These are phyloP conservation scores for Allium fistulosum DNA, from an alignment of 106 monocot species.

Conservation along the genomic window DNA sequence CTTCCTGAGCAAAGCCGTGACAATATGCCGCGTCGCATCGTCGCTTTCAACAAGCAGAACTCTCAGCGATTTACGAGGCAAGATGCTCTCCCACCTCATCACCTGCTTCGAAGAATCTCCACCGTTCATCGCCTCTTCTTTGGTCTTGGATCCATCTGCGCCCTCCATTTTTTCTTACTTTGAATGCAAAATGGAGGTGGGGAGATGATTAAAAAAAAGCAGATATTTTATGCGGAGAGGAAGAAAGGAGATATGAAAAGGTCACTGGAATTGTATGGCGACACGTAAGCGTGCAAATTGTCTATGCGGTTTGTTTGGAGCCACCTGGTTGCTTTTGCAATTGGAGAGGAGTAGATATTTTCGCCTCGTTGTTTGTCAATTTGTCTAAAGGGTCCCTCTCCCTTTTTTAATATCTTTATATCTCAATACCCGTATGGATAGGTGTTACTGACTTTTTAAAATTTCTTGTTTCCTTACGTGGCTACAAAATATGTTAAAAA, in stretches of 20 bases:
- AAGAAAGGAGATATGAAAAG: background rate
- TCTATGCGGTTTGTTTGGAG: no score
- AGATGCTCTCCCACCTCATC: conserved; percentile 46
- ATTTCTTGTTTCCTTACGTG: no score
- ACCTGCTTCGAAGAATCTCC: conserved; percentile 4
- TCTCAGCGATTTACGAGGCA: conserved; percentile 36
- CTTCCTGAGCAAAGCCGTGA: conserved; percentile 53
- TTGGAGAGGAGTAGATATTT: no score
- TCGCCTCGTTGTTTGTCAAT: no score
- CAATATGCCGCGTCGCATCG: conserved; percentile 55
- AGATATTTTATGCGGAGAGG: background rate
- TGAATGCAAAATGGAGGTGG: background rate
- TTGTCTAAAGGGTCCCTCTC: no score
- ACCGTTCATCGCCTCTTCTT: background rate
- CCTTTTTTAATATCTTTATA: no score
- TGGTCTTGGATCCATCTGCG: background rate
- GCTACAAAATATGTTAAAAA: no score
- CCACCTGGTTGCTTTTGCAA: no score
- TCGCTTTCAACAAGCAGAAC: conserved; percentile 62
- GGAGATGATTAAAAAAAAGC: background rate
- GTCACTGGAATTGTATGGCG: background rate
- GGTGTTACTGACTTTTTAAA: no score
- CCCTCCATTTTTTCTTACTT: background rate
- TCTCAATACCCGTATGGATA: no score
- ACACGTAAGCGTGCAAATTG: no score